Percentiles rank a stretch among this genome's conserved stretches.
Conservation (phyloP, 2,329 filamentous ascomycete genomes). For the Aspergillus luchuensis region DNA sequence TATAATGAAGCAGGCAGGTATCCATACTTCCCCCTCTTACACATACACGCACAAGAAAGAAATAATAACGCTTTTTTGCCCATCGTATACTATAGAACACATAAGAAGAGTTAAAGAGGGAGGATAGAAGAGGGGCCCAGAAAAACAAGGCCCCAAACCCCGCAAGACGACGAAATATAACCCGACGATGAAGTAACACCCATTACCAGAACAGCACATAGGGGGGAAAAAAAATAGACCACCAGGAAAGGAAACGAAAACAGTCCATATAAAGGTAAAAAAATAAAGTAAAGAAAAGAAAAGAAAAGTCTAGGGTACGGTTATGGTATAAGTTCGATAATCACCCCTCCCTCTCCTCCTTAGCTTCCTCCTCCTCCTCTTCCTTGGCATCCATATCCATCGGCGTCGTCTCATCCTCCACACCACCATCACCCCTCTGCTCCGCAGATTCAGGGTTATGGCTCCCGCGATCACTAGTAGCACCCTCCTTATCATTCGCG, state of each 20-base stretch:
- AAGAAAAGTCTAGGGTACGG: neutral
- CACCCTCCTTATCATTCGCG: conserved; percentile 4
- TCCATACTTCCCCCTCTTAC: too few relatives aligned
- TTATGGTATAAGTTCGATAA: neutral
- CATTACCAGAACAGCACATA: neutral
- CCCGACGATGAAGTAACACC: neutral
- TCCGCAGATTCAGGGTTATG: conserved; percentile 21
- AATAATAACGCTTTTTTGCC: too few relatives aligned
- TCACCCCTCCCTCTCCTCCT: conserved; percentile 32
- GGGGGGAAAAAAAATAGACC: neutral
- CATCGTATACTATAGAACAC: conserved; percentile 1
- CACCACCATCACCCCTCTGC: conserved; percentile 16
- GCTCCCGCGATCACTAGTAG: conserved; percentile 22
- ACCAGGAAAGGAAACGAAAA: neutral
- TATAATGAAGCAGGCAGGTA: too few relatives aligned
- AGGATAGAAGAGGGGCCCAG: neutral
- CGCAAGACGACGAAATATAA: too few relatives aligned
- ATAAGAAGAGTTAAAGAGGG: conserved; percentile 5
- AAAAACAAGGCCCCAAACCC: neutral
- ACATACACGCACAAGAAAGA: too few relatives aligned
- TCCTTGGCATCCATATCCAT: conserved; percentile 43
- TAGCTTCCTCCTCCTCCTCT: conserved; percentile 16
- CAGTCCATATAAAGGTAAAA: conserved; percentile 6
- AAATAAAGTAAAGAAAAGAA: conserved; percentile 11
- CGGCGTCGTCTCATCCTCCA: conserved; percentile 33